These are phyloP conservation scores for Lactarius akahatsu DNA, from an alignment of 768 basidiomycete species.

Conservation along the genomic window DNA sequence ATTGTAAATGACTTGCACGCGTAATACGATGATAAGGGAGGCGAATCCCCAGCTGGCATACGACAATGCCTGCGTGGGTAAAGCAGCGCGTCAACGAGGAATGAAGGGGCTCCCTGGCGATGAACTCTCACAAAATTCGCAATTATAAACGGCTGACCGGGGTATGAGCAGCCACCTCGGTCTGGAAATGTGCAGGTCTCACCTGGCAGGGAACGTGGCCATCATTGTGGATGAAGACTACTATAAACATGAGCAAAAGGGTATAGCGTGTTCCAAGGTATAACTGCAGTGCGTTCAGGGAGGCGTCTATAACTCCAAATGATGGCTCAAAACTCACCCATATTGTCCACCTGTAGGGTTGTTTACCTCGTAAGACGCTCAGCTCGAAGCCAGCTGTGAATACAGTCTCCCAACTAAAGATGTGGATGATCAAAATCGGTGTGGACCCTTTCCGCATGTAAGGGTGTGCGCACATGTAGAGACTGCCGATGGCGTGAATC, in stretches of 20 bases:
- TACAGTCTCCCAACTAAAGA: not conserved
- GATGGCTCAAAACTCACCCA: not conserved
- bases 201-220: not conserved
- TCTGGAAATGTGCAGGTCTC: not conserved
- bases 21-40: conserved; percentile 8
- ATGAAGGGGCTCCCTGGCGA: not conserved
- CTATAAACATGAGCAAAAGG: not conserved
- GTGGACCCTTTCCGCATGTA: not conserved
- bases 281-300: not conserved
- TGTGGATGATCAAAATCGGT: not conserved
- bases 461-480: not conserved
- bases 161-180: too few species aligned
- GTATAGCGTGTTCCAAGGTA: conserved; percentile 8
- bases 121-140: not conserved
- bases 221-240: not conserved
- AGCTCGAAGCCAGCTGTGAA: not conserved
- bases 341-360: conserved; percentile 8
- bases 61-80: not conserved
- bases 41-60: not conserved
- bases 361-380: conserved; percentile 9
- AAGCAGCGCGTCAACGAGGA: not conserved
- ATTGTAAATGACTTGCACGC: not conserved
- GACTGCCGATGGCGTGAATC: not conserved
- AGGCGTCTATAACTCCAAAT: not conserved
- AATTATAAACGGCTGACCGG: not conserved